These are phyloP conservation scores for Bryopsis sp. DNA, from an alignment of 139 green algal genomes.

Conservation along the genomic window DNA sequence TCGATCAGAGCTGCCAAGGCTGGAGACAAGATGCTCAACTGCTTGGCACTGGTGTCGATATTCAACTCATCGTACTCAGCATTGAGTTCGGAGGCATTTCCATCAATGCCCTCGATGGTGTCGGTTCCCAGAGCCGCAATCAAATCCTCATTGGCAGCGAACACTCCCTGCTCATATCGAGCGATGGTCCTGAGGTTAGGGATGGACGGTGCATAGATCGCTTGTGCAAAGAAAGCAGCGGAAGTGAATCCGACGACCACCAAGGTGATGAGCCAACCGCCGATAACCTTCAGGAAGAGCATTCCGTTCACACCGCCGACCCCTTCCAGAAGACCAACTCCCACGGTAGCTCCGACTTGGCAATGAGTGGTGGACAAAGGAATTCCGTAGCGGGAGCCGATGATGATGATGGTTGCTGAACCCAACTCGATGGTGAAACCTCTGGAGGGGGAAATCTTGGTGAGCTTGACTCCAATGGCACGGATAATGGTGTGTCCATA, in stretches of 20 bases:
- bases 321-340: conserved; percentile 47
- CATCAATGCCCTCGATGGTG: too few species aligned
- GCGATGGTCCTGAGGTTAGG: background rate
- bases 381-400: conserved; percentile 47
- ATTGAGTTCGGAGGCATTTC: too few species aligned
- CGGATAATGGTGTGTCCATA: conserved; percentile 29
- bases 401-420: conserved; percentile 41
- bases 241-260: conserved; percentile 18
- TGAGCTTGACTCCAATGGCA: conserved; percentile 42
- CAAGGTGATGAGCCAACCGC: conserved; percentile 42
- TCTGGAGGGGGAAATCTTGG: conserved; percentile 40
- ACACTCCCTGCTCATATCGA: background rate
- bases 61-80: too few species aligned
- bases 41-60: too few species aligned
- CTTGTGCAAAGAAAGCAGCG: conserved; percentile 18
- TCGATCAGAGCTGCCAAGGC: too few species aligned
- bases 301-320: conserved; percentile 14
- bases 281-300: conserved; percentile 34
- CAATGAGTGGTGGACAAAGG: conserved; percentile 65
- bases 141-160: too few species aligned
- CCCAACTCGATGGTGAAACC: conserved; percentile 58
- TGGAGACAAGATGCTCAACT: too few species aligned
- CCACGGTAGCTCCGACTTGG: conserved; percentile 41
- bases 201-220: conserved; percentile 19
- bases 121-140: too few species aligned